Base-by-base conservation (phyloP, 75 land plant genomes). In the Cupressus sempervirens region DNA sequence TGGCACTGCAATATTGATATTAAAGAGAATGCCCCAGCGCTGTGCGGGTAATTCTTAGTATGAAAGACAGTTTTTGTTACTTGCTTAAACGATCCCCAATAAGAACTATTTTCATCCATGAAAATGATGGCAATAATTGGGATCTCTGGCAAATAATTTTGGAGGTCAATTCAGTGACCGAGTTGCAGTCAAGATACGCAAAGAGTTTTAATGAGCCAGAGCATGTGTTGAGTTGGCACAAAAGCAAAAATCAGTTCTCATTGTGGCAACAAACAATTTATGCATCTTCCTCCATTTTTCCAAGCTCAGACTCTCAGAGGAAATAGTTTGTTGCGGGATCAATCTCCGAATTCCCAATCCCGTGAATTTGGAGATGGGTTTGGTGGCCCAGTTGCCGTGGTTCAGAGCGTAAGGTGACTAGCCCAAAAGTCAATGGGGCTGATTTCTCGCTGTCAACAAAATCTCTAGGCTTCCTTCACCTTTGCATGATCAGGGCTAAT, bases 221-320 rank as follows among this genome's bases (percentile, higher is more conserved):
- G 18, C 84, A 84, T 83, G 89, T 88, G 73, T 70, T 88, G 54
- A 88, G 7, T 68, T 20, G 84, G 89, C 23, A 72, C 89, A 84
- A 62, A 84, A 50, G 90, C 86, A 80, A 88, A 84, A 73, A 85
- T 86, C 62, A 88, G 38, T 89, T 88, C 67, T 88, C 86, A 56
- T 85, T 58, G 82, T 84, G 89, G 53, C 34, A 52, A n/a, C 81
- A 62, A 30, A 83, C 38, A 58, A 75, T 52, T 48, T 32, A 62
- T 8, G 38, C 80, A 38, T 38, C 40, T 11, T 83, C 62, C 77
- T 56, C 45, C n/a, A 70, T 35, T 18, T 86, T 87, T 40, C 79
- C 79, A 76, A 76, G 43, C 38, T 76, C 79, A 18, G 43, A 76
- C 38, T 23, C 38, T 76, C 79, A 18, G 43, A 36, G 41, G 26